A percentile compares a stretch with the other conserved stretches of the same genome.
Evolutionary conservation across 495 filamentous ascomycete genomes (phyloP).

Genomic region (Cryomyces minteri): DNA sequence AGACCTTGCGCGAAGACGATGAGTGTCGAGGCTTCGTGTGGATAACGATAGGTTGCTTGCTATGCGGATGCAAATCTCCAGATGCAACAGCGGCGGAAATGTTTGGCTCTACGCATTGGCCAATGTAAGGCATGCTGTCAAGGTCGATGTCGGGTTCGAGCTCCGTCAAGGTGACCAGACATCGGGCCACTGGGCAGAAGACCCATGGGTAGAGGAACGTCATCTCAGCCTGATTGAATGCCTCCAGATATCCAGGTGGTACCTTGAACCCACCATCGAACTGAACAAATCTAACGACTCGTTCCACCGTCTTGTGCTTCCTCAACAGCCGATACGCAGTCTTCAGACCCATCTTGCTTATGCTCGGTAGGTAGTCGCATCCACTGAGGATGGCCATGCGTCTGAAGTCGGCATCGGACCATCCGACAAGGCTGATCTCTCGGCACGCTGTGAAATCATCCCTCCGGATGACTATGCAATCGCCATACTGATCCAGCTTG

Average conservation of each 20-base stretch:
- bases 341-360: conserved; percentile 76
- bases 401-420: conserved; percentile 80
- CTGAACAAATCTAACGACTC: conserved; percentile 58
- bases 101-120: conserved; percentile 44
- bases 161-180: conserved; percentile 53
- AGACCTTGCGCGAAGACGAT: too few relatives aligned
- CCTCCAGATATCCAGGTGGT: conserved; percentile 55
- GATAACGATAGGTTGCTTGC: conserved; percentile 48
- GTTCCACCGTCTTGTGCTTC: conserved; percentile 74
- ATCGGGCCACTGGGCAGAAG: conserved; percentile 56
- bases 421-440: conserved; percentile 76
- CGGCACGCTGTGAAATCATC: conserved; percentile 72
- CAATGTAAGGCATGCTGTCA: conserved; percentile 61
- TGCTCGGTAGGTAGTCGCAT: conserved; percentile 85
- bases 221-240: conserved; percentile 68
- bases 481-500: conserved; percentile 85
- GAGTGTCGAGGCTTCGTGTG: conserved; percentile 7
- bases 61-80: conserved; percentile 80
- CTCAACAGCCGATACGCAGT: conserved; percentile 81
- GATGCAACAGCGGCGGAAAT: conserved; percentile 59
- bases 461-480: conserved; percentile 80
- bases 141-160: conserved; percentile 38
- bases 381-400: conserved; percentile 94
- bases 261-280: conserved; percentile 75
- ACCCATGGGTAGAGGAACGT: conserved; percentile 93